phyloP scores from a whole-genome alignment of 2,329 filamentous ascomycete genomes.

The Oidium heveae region DNA sequence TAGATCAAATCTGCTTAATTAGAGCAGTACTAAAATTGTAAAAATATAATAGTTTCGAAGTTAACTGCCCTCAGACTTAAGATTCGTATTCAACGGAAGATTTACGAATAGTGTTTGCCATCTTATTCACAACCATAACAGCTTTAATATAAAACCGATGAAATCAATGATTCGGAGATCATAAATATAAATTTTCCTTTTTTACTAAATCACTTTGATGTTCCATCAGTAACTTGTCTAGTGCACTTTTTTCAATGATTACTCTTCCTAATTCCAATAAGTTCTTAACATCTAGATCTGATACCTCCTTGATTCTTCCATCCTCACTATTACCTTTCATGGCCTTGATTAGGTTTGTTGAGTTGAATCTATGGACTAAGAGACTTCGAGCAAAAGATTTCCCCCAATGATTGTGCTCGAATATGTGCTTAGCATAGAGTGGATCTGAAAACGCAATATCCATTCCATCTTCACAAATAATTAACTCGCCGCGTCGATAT shows the following conservation, averaged over 20 bases:
- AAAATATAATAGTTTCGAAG: too few relatives aligned
- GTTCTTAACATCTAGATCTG: constrained; percentile 91
- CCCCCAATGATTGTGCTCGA: constrained; percentile 47
- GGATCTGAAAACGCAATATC: constrained; percentile 29
- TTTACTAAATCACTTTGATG: constrained; percentile 40
- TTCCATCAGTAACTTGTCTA: constrained; percentile 45
- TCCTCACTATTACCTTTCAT: constrained; percentile 38
- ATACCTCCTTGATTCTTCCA: constrained; percentile 40
- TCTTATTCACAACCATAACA: too few relatives aligned
- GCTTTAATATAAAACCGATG: too few relatives aligned
- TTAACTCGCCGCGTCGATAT: constrained; percentile 63
- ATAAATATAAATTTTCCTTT: constrained; percentile 1
- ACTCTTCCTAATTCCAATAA: constrained; percentile 63
- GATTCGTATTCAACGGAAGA: too few relatives aligned
- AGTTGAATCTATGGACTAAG: constrained; percentile 39
- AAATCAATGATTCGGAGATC: too few relatives aligned
- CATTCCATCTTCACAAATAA: constrained; percentile 59
- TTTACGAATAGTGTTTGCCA: too few relatives aligned
- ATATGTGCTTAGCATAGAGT: constrained; percentile 39
- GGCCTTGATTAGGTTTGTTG: constrained; percentile 38
- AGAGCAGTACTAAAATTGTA: too few relatives aligned
- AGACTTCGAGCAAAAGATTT: constrained; percentile 42
- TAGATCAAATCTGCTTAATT: too few relatives aligned
- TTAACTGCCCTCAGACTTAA: too few relatives aligned
- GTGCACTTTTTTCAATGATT: constrained; percentile 60